Evolutionary conservation across 129 eudicot genomes (phyloP).

Genomic region (Artemisia argyi): DNA sequence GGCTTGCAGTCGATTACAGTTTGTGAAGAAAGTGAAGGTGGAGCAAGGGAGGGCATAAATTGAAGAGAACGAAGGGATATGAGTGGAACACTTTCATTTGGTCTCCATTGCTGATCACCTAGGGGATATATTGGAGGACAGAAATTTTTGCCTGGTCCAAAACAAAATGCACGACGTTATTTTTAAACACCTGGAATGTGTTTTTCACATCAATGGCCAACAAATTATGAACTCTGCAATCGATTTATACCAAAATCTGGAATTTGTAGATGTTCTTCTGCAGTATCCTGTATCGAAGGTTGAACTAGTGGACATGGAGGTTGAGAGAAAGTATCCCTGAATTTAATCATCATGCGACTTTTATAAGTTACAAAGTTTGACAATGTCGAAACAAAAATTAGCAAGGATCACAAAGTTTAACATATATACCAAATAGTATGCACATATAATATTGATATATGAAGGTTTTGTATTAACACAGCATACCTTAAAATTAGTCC

Average conservation of each 20-base stretch:
- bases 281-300: slow-evolving; percentile 53
- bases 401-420: slow-evolving; percentile 2
- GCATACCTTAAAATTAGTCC: slow-evolving; percentile 79
- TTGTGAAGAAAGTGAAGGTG: slow-evolving; percentile 72
- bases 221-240: background rate
- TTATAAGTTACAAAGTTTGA: slow-evolving; percentile 18
- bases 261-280: slow-evolving; percentile 42
- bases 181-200: background rate
- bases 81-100: slow-evolving; percentile 53
- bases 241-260: slow-evolving; percentile 76
- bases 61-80: slow-evolving; percentile 60
- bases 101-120: slow-evolving; percentile 56
- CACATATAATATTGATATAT: too few species aligned
- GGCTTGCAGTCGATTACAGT: slow-evolving; percentile 84
- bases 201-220: slow-evolving; percentile 1
- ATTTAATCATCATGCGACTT: slow-evolving; percentile 25
- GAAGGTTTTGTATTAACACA: background rate
- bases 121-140: slow-evolving; percentile 92
- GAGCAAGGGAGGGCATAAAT: slow-evolving; percentile 70
- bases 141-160: slow-evolving; percentile 60
- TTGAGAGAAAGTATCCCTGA: slow-evolving; percentile 87
- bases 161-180: slow-evolving; percentile 24
- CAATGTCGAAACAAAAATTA: background rate
- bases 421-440: slow-evolving; percentile 9
- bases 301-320: slow-evolving; percentile 87